Evolutionary conservation across 805 yeast species (phyloP), one percentile per base, ranked within the genome.

Genomic region (Cyberlindnera amylophila): DNA sequence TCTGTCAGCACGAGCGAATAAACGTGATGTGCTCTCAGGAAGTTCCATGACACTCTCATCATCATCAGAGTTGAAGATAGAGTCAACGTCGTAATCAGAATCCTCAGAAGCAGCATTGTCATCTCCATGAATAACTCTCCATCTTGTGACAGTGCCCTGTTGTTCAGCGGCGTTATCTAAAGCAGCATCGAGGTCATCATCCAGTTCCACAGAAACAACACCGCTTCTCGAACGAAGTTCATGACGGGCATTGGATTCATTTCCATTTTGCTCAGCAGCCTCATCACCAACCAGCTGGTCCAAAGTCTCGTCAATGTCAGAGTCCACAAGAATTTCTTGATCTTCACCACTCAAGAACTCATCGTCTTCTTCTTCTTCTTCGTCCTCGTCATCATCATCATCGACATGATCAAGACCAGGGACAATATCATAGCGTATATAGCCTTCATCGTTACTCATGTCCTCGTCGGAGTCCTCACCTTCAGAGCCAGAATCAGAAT

Each of bases 211-310:
- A 11, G 30, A 12, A 6, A 40, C 47, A 17, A 35, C 35, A 16
- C 38, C 41, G n/a, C 14, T 27, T 27, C 30, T 27, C 6, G 8
- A 5, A 27, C 19, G 32, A 30, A 17, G 19, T 11, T 30, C 14
- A 27, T n/a, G 30, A n/a, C 30, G 30, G 6, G 32, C 10, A 6
- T 16, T 32, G n/a, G n/a, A 9, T 7, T 32, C 19, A 16, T 16
- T 4, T 13, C 18, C 32, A 14, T 14, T 32, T 4, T 5, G 35
- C 1, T 26, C 40, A 17, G 17, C 17, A 19, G 38, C 59, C 21
- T 49, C 59, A 10, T 39, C 55, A 1, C 59, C 66, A 4, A 59
- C 63, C 4, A 61, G 65, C 14, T 23, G n/a, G 4, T 52, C 67
- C 30, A 39, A 18, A 15, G 54, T 58, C 19, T 52, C 62, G 8